Evolutionary conservation across 2,329 filamentous ascomycete species (phyloP), one percentile per base, ranked within the genome.

Genomic region (Paecilomyces variotii): DNA sequence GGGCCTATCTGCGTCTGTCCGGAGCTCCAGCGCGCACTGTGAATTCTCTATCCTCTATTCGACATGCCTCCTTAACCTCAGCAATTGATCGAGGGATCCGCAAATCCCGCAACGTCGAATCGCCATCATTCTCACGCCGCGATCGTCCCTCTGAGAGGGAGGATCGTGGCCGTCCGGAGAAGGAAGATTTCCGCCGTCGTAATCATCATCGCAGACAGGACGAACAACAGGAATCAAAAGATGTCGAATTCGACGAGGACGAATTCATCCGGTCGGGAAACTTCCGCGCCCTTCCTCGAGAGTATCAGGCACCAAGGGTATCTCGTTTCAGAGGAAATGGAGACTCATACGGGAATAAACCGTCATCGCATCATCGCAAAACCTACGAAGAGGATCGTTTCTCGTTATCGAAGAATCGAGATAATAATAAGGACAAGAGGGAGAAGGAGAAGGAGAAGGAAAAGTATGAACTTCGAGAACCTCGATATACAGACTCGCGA

Each of bases 41-140:
- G 28, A 39, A 51, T 60, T 60, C 58, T 58, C 57, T 67, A 61
- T 60, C 49, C 9, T 53, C 56, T 25, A 65, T 68, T 34, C 79
- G 80, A 60, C 67, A 76, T 67, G 81, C 82, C 25, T 87, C 85
- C 50, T 79, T 90, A 49, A 82, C 79, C 60, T 88, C 87, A 9
- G 87, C 87, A 51, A 91, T 91, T 67, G 83, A 85, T 63, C 79
- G 82, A 53, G 88, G 88, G 12, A 78, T 90, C 57, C 83, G 85
- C 67, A 76, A 70, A 72, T 83, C 64, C 11, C 64, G 53, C 25
- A 57, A 57, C 51, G 11, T 53, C 51, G 45, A 63, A 54, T 34
- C 30, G 7, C 30, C 56, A 53, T 39, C 26, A 10, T 50, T 56
- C 24, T 35, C 27, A 52, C 19, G 19, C n/a, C n/a, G 19, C 19